Base-by-base conservation (phyloP, 768 basidiomycete genomes). In the Termitomyces sp. region DNA sequence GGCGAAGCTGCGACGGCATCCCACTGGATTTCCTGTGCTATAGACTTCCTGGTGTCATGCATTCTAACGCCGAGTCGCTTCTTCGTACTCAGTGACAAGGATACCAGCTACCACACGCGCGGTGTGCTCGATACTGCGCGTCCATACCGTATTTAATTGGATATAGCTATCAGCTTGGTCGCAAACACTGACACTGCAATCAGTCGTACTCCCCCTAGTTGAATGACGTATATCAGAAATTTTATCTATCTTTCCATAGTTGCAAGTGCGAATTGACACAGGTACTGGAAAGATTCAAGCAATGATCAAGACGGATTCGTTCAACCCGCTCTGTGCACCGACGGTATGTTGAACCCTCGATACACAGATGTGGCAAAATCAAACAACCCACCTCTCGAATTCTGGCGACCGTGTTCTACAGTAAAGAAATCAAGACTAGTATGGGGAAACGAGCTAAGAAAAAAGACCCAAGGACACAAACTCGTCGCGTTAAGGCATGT, bases 361-460 rank as follows among this genome's bases (percentile, higher is more conserved):
- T 30, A 46, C 19, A 23, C 10, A 23, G 19, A n/a, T 48, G n/a
- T n/a, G n/a, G 27, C 14, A 19, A 27, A 48, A 5, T 2, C 3
- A 35, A 35, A 19, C 14, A 30, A 70, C 76, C 59, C 60, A 78
- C 78, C 19, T 85, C 79, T 69, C 87, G 88, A 57, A 97, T 94
- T 49, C 81, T 76, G 2, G 90, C 89, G 57, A 92, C 93, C 0
- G 92, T 94, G 67, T 94, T 94, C 5, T 92, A 94, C 32, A 97
- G 72, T 46, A 95, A 42, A 34, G 56, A 57, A 35, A 57, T 57
- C 39, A 57, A 27, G 41, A 57, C 56, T 57, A 46, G 8, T 7
- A 44, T 27, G n/a, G 14, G 14, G 43, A 39, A 35, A 44, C 11
- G 19, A 30, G 28, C 9, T 32, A 7, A 32, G 35, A 21, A 17